Evolutionary conservation across 163 green algal species (phyloP).

Genomic region (Chlorella variabilis): DNA sequence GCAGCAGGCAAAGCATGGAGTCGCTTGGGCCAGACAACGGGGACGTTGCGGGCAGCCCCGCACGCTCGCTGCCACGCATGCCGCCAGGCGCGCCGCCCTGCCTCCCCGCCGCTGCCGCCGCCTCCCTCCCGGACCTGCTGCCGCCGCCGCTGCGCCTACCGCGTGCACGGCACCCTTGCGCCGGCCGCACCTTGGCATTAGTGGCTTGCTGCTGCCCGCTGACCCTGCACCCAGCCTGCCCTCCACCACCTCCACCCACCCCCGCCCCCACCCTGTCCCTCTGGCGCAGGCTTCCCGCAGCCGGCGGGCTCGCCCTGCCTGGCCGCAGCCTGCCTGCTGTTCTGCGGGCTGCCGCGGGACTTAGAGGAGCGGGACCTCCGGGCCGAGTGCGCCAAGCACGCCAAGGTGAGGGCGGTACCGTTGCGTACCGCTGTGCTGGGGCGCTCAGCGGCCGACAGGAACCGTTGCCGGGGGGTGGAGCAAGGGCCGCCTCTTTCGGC

Average conservation of each 20-base stretch:
- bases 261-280: background rate
- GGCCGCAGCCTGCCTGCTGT: constrained; percentile 42
- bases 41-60: too few relatives aligned
- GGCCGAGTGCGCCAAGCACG: constrained; percentile 36
- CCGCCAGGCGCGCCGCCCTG: background rate
- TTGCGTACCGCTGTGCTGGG: too few relatives aligned
- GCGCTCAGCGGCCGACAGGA: too few relatives aligned
- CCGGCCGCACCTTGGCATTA: too few relatives aligned
- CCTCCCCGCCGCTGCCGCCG: background rate
- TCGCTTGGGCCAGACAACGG: background rate
- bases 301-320: constrained; percentile 36
- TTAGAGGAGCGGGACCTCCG: constrained; percentile 38
- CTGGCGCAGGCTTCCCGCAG: constrained; percentile 17
- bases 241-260: background rate
- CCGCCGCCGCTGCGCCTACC: too few relatives aligned
- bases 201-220: too few relatives aligned
- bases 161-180: too few relatives aligned
- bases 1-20: constrained; percentile 12
- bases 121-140: background rate
- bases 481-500: too few relatives aligned
- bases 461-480: too few relatives aligned
- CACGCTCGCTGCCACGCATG: background rate
- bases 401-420: constrained; percentile 17
- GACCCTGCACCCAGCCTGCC: too few relatives aligned
- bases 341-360: constrained; percentile 32